These are phyloP conservation scores for Apostasia ramifera DNA, from an alignment of 106 monocot species.

Conservation along the genomic window DNA sequence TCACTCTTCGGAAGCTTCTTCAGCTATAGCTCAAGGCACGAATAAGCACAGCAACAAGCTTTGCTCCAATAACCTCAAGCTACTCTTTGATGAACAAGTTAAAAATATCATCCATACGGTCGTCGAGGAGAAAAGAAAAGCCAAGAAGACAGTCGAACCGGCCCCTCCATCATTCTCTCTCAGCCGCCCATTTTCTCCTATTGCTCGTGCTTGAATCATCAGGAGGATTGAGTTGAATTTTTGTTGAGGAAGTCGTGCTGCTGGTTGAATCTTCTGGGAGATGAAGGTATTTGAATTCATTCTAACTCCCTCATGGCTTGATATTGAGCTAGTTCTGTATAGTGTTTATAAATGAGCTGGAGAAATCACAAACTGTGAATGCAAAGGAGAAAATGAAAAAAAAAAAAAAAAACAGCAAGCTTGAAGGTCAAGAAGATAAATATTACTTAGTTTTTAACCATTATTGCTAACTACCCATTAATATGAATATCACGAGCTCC, in stretches of 20 bases:
- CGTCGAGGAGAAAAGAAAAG: conserved; percentile 41
- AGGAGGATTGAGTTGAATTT: background rate
- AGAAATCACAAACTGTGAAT: too few species aligned
- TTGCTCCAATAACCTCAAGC: conserved; percentile 44
- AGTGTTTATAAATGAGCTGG: too few species aligned
- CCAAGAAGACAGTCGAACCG: conserved; percentile 27
- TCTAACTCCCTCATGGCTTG: background rate
- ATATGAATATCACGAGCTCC: too few species aligned
- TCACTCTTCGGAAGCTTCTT: conserved; percentile 44
- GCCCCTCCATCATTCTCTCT: conserved; percentile 29
- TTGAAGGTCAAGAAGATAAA: too few species aligned
- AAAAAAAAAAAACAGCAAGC: too few species aligned
- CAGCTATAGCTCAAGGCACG: conserved; percentile 22
- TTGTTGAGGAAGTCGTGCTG: background rate
- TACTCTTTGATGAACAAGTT: conserved; percentile 61
- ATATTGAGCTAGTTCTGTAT: too few species aligned
- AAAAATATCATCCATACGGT: conserved; percentile 47
- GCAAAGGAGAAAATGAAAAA: too few species aligned
- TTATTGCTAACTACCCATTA: too few species aligned
- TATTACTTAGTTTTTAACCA: too few species aligned
- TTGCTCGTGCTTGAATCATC: conserved; percentile 41
- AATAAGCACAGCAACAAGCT: conserved; percentile 18
- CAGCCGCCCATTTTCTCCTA: conserved; percentile 62
- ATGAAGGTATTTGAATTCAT: background rate
- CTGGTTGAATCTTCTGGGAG: background rate